phyloP scores from a whole-genome alignment of 2,329 filamentous ascomycete species.

The Grosmannia penicillata region DNA sequence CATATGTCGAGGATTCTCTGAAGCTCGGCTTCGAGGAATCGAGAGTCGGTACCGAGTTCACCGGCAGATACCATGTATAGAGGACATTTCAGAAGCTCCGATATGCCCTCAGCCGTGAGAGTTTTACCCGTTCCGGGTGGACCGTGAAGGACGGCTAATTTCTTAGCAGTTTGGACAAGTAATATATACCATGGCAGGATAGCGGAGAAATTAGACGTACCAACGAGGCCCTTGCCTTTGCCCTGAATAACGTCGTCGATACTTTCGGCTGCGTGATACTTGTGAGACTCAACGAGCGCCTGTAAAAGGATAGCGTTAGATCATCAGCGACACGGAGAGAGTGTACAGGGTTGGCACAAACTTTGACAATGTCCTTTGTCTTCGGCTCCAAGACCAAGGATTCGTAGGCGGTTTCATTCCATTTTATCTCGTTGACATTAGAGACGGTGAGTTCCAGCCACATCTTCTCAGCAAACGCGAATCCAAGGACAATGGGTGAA shows the following conservation, averaged over 20 bases:
- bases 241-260: slow-evolving; percentile 74
- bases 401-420: slow-evolving; percentile 72
- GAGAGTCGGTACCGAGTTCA: slow-evolving; percentile 30
- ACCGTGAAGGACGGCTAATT: slow-evolving; percentile 60
- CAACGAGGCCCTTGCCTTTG: slow-evolving; percentile 74
- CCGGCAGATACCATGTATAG: slow-evolving; percentile 39
- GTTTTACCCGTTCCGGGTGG: slow-evolving; percentile 33
- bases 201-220: slow-evolving; percentile 18
- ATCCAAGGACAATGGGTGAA: slow-evolving; percentile 73
- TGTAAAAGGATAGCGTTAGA: slow-evolving; percentile 9
- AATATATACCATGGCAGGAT: not conserved
- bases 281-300: slow-evolving; percentile 72
- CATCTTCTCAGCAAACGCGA: slow-evolving; percentile 74
- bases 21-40: slow-evolving; percentile 29
- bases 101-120: slow-evolving; percentile 24
- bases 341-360: slow-evolving; percentile 5
- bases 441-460: slow-evolving; percentile 84
- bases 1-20: slow-evolving; percentile 31
- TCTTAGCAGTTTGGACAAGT: not conserved
- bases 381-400: slow-evolving; percentile 57
- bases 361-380: slow-evolving; percentile 53
- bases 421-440: slow-evolving; percentile 64
- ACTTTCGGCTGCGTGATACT: slow-evolving; percentile 64
- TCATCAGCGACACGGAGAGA: not conserved
- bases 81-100: slow-evolving; percentile 29